Evolutionary conservation across 2,329 filamentous ascomycete genomes (phyloP), one percentile per base, ranked within the genome.

Genomic region (Sporothrix schenckii): DNA sequence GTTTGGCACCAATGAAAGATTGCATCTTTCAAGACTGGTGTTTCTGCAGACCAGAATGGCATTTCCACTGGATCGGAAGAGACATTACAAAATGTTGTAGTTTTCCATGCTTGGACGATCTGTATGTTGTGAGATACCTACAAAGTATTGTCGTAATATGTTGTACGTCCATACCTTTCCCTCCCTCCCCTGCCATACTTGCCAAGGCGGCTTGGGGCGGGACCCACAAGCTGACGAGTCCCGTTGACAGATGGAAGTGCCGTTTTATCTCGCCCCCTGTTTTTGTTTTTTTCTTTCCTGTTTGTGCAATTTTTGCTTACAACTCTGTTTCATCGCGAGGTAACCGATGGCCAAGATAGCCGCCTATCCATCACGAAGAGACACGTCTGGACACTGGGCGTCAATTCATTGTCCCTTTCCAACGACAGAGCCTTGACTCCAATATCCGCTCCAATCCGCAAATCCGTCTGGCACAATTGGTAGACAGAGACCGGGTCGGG

Each of bases 181-280:
- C 5, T 50, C 21, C 6, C 19, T 4, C 21, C 13, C 30, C 34
- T 44, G 19, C 34, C 19, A n/a, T 41, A 13, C 44, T 30, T 61
- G 68, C 58, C 68, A 65, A 69, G 68, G 34, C 68, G 68, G 68
- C 58, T 66, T 24, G 58, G 49, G 47, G 49, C 58, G 50, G 60
- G 69, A 70, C 69, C 69, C 69, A 70, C 69, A 66, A 21, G 69
- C 69, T 70, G 61, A 70, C 69, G 69, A 70, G 69, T 58, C 69
- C 69, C 52, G 41, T 61, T 61, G 58, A 27, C 61, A 10, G 61
- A 60, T 52, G 65, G 60, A 49, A 49, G 47, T 47, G 19, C 49
- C 41, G 56, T 21, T 69, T 39, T 63, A 39, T 6, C n/a, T 61
- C 7, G 30, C n/a, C 34, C 56, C 52, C 30, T 19, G 6, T 16